Base-by-base conservation (phyloP, 2,329 filamentous ascomycete genomes). In the Xylogone sp. region DNA sequence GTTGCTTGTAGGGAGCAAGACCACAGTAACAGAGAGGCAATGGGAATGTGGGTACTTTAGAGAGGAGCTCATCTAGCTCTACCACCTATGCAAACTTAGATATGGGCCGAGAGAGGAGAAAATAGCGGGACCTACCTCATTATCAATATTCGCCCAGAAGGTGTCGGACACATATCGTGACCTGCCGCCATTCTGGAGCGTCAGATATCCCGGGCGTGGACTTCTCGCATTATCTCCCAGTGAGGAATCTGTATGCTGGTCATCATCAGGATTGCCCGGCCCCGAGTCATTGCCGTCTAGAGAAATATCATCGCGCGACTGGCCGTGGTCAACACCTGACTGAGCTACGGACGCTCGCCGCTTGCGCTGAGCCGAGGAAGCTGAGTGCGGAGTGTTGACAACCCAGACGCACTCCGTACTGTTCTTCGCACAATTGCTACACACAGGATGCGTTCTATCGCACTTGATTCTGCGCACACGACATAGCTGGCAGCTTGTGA, bases 101-200 rank as follows among this genome's bases (percentile, higher is more conserved):
- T 29, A 24, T 46, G 20, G 21, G 19, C 18, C 9, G 29, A n/a
- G 27, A n/a, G 21, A 16, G 10, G 2, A 21, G 21, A 5, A 7
- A 39, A 39, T 16, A 39, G n/a, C 20, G 20, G 7, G 6, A 58
- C 70, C 51, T 68, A 86, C 84, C 75, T 90, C 86, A 51, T 88
- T 87, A 55, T 84, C 88, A 49, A 90, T 74, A 56, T 82, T 87
- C 21, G 85, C 49, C 85, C 86, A 89, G 61, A 90, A 87, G 8
- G 80, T 84, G 64, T 82, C 88, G 71, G 85, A 88, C 59, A 90
- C 81, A 61, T 90, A 90, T 62, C 86, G 74, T 48, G 81, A 82
- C 50, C 78, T 79, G 39, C 84, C 84, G n/a, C 46, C 46, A 24
- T 48, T 48, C 29, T 48, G 46, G 13, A 48, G 34, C 42, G 42